phyloP scores from a whole-genome alignment of 192 early-diverging fungal genomes.

The Spizellomyces punctatus region DNA sequence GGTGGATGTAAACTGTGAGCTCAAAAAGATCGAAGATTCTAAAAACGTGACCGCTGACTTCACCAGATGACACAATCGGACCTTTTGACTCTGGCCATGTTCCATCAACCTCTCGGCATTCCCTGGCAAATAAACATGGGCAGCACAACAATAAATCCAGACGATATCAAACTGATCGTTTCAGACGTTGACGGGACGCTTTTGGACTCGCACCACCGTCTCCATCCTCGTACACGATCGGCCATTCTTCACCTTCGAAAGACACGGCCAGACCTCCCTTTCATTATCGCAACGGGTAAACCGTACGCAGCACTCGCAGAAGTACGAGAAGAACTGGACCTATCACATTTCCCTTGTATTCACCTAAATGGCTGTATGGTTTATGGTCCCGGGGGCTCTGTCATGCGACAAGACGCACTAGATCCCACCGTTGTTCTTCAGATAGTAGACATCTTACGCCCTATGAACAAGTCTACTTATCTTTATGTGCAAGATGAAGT shows the following conservation, averaged over 20 bases:
- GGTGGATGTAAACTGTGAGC: no score
- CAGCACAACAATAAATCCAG: not conserved
- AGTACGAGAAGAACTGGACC: constrained; percentile 17
- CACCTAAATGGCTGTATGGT: constrained; percentile 22
- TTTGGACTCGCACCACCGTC: constrained; percentile 12
- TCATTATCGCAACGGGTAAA: constrained; percentile 32
- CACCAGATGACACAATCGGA: no score
- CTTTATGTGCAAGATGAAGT: constrained; percentile 13
- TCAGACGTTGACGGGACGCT: constrained; percentile 37
- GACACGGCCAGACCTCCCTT: constrained; percentile 22
- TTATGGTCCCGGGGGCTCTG: not conserved
- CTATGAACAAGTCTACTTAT: not conserved
- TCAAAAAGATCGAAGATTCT: no score
- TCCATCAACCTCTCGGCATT: no score
- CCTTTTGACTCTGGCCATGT: no score
- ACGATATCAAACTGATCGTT: constrained; percentile 14
- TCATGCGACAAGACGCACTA: not conserved
- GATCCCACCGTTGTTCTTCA: not conserved
- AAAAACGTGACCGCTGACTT: no score
- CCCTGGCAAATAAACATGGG: not conserved
- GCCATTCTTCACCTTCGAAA: constrained; percentile 17
- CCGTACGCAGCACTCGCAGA: constrained; percentile 13
- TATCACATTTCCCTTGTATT: not conserved
- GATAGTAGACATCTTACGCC: not conserved
- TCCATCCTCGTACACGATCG: constrained; percentile 11